These are phyloP conservation scores for Noccaea caerulescens DNA, from an alignment of 345 rosid species.

Conservation along the genomic window DNA sequence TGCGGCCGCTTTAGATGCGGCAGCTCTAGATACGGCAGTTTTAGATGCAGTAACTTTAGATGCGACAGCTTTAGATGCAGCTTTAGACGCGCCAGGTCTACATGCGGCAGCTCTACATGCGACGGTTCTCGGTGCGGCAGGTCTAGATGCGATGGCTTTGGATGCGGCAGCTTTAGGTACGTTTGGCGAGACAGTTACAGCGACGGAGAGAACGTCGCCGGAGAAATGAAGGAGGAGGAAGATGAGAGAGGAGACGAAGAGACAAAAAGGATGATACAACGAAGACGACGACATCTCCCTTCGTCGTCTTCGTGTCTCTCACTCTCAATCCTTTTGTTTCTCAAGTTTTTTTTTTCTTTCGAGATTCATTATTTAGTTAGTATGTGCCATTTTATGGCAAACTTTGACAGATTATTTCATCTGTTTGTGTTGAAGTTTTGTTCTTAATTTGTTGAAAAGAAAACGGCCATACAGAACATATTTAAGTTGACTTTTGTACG, in stretches of 20 bases:
- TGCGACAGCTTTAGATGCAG: no score
- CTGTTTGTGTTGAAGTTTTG: constrained; percentile 10
- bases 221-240: constrained; percentile 26
- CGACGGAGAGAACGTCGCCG: neutral
- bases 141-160: no score
- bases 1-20: no score
- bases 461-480: constrained; percentile 24
- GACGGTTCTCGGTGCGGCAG: no score
- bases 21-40: no score
- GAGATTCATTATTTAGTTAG: constrained; percentile 31
- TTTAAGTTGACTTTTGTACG: constrained; percentile 9
- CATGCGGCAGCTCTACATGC: no score
- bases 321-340: constrained; percentile 4
- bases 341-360: neutral
- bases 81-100: no score
- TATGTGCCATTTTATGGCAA: constrained; percentile 35
- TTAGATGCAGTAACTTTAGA: no score
- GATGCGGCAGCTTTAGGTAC: neutral
- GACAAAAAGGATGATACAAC: constrained; percentile 5
- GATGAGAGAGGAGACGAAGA: constrained; percentile 24
- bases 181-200: neutral
- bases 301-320: constrained; percentile 41
- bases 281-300: constrained; percentile 39
- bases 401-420: constrained; percentile 30
- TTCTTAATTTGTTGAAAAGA: constrained; percentile 7